phyloP scores from a whole-genome alignment of 108 stramenopile species.

The Asterionellopsis glacialis region DNA sequence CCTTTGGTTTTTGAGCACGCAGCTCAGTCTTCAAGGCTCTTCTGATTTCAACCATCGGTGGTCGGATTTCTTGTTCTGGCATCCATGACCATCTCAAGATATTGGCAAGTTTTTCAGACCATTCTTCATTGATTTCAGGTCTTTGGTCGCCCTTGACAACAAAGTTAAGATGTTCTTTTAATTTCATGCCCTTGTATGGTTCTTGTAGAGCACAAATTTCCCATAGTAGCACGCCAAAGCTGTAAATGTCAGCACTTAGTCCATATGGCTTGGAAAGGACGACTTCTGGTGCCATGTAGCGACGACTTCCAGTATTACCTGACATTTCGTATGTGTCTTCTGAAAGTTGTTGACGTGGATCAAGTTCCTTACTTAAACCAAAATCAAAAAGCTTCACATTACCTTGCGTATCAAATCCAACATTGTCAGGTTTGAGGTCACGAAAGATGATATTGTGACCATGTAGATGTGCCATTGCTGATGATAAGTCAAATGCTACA shows the following conservation, averaged over 20 bases:
- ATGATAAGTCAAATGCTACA: constrained; percentile 22
- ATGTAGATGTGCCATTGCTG: constrained; percentile 29
- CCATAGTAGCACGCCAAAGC: constrained; percentile 49
- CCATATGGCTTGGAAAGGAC: constrained; percentile 44
- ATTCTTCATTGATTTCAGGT: constrained; percentile 44
- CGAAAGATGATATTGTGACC: constrained; percentile 27
- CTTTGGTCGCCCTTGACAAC: constrained; percentile 52
- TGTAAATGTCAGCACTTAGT: constrained; percentile 55
- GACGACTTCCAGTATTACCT: neutral
- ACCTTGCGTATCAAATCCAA: constrained; percentile 32
- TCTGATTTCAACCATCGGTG: constrained; percentile 55
- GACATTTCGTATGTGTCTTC: neutral
- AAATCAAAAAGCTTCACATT: constrained; percentile 55
- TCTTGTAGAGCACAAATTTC: constrained; percentile 40
- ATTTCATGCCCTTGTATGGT: constrained; percentile 58
- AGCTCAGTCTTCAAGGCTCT: constrained; percentile 47
- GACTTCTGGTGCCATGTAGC: constrained; percentile 62
- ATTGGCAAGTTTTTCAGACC: constrained; percentile 59
- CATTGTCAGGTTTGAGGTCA: constrained; percentile 38
- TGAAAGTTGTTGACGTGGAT: constrained; percentile 4
- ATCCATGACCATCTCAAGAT: constrained; percentile 71
- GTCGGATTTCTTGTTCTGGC: constrained; percentile 57
- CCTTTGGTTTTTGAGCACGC: constrained; percentile 14
- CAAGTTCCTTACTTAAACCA: constrained; percentile 58
- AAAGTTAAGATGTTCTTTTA: constrained; percentile 40